Evolutionary conservation across 202 grass and related monocot species (phyloP).

Genomic region (Digitaria exilis): DNA sequence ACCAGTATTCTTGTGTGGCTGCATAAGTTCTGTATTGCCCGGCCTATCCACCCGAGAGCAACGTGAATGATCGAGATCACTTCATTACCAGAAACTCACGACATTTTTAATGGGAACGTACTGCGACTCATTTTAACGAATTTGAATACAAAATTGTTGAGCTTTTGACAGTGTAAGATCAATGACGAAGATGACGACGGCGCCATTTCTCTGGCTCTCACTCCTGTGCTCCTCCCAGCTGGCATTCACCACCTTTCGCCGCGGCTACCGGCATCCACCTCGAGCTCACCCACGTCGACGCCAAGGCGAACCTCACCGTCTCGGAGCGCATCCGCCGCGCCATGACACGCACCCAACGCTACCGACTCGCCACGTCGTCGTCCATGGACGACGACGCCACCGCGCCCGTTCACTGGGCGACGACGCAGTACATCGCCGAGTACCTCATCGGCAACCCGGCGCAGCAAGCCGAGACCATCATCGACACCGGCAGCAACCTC

Average conservation of each 20-base stretch:
- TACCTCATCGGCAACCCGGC: slow-evolving; percentile 13
- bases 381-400: neutral
- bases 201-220: neutral
- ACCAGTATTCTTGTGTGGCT: too few species aligned
- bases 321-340: slow-evolving; percentile 16
- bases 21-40: too few species aligned
- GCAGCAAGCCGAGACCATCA: neutral
- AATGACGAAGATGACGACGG: too few species aligned
- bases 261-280: neutral
- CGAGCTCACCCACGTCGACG: slow-evolving; percentile 21
- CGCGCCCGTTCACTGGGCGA: neutral
- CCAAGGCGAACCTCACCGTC: neutral
- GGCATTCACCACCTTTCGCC: neutral
- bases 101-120: too few species aligned
- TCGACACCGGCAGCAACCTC: slow-evolving; percentile 36
- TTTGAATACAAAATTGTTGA: too few species aligned
- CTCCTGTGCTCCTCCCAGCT: neutral
- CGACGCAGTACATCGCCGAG: neutral
- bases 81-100: too few species aligned
- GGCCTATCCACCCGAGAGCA: too few species aligned
- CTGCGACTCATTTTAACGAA: too few species aligned
- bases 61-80: too few species aligned
- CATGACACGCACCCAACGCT: neutral
- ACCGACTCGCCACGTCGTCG: neutral
- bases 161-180: too few species aligned